A percentile compares a stretch with the other conserved stretches of the same genome.
phyloP scores from a whole-genome alignment of 208 protist genomes.

The Wallacemonas sp. region DNA sequence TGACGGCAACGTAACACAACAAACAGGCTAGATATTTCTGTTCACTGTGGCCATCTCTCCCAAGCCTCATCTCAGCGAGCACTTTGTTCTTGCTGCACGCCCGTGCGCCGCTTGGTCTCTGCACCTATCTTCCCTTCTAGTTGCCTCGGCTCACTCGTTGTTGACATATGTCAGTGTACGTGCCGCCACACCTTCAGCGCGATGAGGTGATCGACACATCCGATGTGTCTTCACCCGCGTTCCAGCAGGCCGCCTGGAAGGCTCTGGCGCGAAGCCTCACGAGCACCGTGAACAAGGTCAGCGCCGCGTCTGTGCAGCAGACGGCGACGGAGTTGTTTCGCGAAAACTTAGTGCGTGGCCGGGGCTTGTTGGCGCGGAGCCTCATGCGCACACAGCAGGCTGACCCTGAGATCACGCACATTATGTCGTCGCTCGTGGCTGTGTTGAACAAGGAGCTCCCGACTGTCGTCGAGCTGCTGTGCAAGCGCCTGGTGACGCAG shows the following conservation, averaged over 20 bases:
- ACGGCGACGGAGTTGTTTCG: slow-evolving; percentile 96
- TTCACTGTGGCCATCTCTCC: too few relatives aligned
- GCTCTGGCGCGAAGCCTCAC: slow-evolving; percentile 97
- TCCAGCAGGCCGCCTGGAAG: slow-evolving; percentile 95
- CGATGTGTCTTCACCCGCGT: slow-evolving; percentile 34
- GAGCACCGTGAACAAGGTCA: slow-evolving; percentile 97
- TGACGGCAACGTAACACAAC: too few relatives aligned
- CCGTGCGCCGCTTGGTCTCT: too few relatives aligned
- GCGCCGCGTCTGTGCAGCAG: slow-evolving; percentile 91
- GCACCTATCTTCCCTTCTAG: too few relatives aligned
- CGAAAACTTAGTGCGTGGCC: slow-evolving; percentile 98
- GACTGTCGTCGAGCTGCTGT: slow-evolving; percentile 93
- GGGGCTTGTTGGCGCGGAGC: slow-evolving; percentile 93
- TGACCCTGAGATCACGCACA: slow-evolving; percentile 94
- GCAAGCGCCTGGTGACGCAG: slow-evolving; percentile 91
- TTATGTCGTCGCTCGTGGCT: slow-evolving; percentile 95
- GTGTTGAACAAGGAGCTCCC: slow-evolving; percentile 98
- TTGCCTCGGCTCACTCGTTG: too few relatives aligned
- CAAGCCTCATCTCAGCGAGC: too few relatives aligned
- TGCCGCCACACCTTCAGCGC: slow-evolving; percentile 72
- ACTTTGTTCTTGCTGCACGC: too few relatives aligned
- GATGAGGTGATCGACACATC: slow-evolving; percentile 21
- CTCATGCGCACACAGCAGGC: slow-evolving; percentile 95
- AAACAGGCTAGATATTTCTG: too few relatives aligned
- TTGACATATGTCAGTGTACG: slow-evolving; percentile 69